A percentile compares a stretch with the other conserved stretches of the same genome.
Evolutionary conservation across 1,284 basidiomycete species (phyloP).

Genomic region (Cutaneotrichosporon cavernicola): DNA sequence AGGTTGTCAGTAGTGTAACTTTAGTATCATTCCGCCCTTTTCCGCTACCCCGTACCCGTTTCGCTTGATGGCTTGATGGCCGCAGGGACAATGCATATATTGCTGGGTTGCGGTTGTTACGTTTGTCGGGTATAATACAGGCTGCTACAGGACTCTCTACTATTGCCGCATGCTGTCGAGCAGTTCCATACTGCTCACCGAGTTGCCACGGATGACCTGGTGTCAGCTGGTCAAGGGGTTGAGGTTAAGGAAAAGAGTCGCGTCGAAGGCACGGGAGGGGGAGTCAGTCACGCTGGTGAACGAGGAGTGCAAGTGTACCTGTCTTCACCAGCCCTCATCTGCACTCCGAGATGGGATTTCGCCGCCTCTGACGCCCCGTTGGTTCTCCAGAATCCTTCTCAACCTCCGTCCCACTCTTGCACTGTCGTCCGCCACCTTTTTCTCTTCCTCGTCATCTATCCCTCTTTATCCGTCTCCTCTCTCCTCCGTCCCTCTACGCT

Average conservation of each 20-base stretch:
- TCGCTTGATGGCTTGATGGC: background rate
- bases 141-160: slow-evolving; percentile 1
- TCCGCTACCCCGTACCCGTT: background rate
- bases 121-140: background rate
- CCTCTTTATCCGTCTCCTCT: too few species aligned
- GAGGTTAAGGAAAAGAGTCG: too few species aligned
- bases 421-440: too few species aligned
- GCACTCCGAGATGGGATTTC: too few species aligned
- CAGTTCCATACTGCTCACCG: slow-evolving; percentile 68
- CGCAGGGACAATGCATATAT: slow-evolving; percentile 10
- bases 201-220: slow-evolving; percentile 91
- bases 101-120: background rate
- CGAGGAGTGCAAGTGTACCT: too few species aligned
- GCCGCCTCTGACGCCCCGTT: too few species aligned
- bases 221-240: slow-evolving; percentile 1
- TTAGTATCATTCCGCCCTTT: background rate
- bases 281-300: too few species aligned
- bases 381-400: too few species aligned
- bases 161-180: slow-evolving; percentile 46
- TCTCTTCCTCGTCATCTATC: too few species aligned
- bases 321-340: too few species aligned
- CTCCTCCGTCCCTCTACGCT: too few species aligned
- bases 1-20: slow-evolving; percentile 7
- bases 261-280: background rate
- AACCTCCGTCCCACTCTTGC: too few species aligned